Conservation (phyloP, 352 stramenopile genomes). For the Blastocystis sp. region DNA sequence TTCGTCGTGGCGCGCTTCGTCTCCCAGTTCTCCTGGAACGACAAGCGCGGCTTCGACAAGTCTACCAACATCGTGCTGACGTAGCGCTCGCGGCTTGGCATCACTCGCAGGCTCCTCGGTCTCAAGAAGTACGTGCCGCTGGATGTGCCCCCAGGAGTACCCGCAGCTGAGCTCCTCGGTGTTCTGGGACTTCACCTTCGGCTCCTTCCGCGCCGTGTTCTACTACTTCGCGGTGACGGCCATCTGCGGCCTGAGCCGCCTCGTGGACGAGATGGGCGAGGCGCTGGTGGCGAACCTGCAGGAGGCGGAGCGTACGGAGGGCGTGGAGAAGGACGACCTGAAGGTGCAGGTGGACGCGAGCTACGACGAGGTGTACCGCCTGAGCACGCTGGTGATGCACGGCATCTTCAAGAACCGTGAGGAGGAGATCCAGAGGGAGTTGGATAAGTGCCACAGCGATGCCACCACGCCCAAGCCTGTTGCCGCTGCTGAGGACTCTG, state of each 20-base stretch:
- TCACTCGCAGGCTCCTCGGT: slow-evolving; percentile 28
- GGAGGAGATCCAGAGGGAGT: background rate
- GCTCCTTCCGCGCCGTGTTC: slow-evolving; percentile 33
- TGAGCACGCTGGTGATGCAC: slow-evolving; percentile 46
- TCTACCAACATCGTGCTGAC: slow-evolving; percentile 1
- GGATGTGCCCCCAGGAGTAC: background rate
- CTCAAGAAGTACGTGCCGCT: slow-evolving; percentile 54
- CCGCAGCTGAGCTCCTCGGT: background rate
- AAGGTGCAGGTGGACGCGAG: slow-evolving; percentile 15
- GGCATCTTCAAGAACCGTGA: background rate
- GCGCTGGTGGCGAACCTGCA: slow-evolving; percentile 15
- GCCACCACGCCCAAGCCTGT: no score
- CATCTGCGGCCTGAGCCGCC: slow-evolving; percentile 15
- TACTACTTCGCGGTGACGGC: slow-evolving; percentile 54
- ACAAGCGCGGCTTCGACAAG: background rate
- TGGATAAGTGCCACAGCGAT: background rate
- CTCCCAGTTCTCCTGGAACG: slow-evolving; percentile 63
- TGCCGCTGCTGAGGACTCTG: background rate
- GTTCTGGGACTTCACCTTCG: background rate
- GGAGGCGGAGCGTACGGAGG: background rate
- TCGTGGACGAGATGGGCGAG: slow-evolving; percentile 26
- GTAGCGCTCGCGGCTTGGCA: background rate
- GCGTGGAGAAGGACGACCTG: slow-evolving; percentile 9
- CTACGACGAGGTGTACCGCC: slow-evolving; percentile 57
- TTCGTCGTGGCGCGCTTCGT: slow-evolving; percentile 34